These are phyloP conservation scores for Phytophthora meadii DNA, from an alignment of 352 stramenopile species.

Conservation along the genomic window DNA sequence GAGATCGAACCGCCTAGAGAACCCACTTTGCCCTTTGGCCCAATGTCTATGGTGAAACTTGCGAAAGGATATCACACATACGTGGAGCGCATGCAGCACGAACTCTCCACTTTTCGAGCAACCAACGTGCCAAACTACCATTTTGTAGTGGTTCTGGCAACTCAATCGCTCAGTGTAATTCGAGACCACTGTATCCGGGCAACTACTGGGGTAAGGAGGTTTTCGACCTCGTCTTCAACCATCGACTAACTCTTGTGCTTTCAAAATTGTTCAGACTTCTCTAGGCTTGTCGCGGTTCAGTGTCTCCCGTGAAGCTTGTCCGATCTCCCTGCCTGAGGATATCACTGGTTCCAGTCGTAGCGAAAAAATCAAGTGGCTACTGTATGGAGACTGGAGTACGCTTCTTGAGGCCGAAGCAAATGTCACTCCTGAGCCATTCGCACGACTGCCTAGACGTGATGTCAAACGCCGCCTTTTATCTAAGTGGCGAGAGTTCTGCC, in stretches of 20 bases:
- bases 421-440: slow-evolving; percentile 6
- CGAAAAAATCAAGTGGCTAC: slow-evolving; percentile 68
- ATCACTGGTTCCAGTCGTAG: slow-evolving; percentile 36
- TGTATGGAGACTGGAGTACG: slow-evolving; percentile 64
- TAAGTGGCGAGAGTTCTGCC: slow-evolving; percentile 72
- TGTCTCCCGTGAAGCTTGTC: slow-evolving; percentile 39
- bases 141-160: slow-evolving; percentile 51
- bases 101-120: slow-evolving; percentile 17
- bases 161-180: slow-evolving; percentile 55
- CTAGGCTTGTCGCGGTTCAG: slow-evolving; percentile 53
- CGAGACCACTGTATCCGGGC: slow-evolving; percentile 63
- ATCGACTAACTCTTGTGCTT: neutral
- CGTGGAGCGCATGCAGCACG: slow-evolving; percentile 25
- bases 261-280: slow-evolving; percentile 40
- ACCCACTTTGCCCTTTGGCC: slow-evolving; percentile 37
- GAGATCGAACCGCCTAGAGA: slow-evolving; percentile 46
- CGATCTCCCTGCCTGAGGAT: slow-evolving; percentile 50
- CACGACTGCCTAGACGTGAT: slow-evolving; percentile 35
- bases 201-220: slow-evolving; percentile 63
- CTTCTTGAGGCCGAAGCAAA: slow-evolving; percentile 22
- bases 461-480: slow-evolving; percentile 40
- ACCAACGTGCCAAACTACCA: slow-evolving; percentile 26
- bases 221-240: slow-evolving; percentile 6
- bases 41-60: slow-evolving; percentile 39
- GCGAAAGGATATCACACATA: slow-evolving; percentile 44